Evolutionary conservation across 2,329 filamentous ascomycete species (phyloP).

Genomic region (Proliferodiscus dingleyae): DNA sequence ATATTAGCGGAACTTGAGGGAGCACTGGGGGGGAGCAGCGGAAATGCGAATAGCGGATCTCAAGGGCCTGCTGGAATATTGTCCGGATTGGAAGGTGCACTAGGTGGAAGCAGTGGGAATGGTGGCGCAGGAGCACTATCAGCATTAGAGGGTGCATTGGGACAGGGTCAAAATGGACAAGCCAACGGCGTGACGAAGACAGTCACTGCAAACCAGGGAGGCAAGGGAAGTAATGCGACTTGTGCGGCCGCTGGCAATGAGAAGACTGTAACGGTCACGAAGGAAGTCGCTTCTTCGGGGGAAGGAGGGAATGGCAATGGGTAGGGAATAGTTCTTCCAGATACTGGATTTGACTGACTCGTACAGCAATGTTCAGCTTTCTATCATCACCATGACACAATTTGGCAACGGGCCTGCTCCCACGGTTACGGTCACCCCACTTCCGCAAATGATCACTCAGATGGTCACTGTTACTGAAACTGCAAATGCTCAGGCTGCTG

Average conservation of each 20-base stretch:
- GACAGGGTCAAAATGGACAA: background rate
- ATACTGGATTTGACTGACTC: conserved; percentile 5
- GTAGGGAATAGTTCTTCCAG: background rate
- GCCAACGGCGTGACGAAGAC: conserved; percentile 7
- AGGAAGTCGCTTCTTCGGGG: conserved; percentile 20
- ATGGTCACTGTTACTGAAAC: conserved; percentile 15
- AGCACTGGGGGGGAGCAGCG: background rate
- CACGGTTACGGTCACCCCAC: conserved; percentile 37
- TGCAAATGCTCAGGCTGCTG: conserved; percentile 5
- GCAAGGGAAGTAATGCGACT: conserved; percentile 1
- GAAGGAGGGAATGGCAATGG: conserved; percentile 16
- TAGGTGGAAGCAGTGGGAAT: background rate
- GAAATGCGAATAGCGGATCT: too few relatives aligned
- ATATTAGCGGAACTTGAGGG: too few relatives aligned
- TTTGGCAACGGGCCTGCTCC: conserved; percentile 29
- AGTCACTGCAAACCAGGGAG: background rate
- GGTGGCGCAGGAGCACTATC: background rate
- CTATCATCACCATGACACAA: conserved; percentile 36
- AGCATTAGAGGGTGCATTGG: background rate
- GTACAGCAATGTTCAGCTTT: conserved; percentile 26
- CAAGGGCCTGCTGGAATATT: too few relatives aligned
- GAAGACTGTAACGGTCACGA: conserved; percentile 33
- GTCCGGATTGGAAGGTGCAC: too few relatives aligned
- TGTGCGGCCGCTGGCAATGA: conserved; percentile 3
- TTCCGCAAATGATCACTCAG: conserved; percentile 23